These are phyloP conservation scores for Pulveroboletus sp. DNA, from an alignment of 1,284 basidiomycete genomes.

Conservation along the genomic window DNA sequence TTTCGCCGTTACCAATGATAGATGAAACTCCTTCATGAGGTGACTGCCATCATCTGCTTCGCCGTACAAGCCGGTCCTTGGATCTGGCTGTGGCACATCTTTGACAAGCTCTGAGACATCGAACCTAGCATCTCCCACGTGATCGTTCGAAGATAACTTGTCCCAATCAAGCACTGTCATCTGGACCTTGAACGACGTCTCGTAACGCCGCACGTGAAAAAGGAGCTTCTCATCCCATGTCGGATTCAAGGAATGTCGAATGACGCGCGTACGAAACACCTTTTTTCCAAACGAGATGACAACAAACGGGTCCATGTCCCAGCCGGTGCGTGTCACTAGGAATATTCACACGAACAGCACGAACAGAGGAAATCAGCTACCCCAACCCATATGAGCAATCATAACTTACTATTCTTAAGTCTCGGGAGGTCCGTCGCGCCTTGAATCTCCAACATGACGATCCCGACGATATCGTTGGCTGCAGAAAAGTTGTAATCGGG, in stretches of 20 bases:
- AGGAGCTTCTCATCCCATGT: conserved; percentile 95
- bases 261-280: conserved; percentile 91
- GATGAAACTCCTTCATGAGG: conserved; percentile 68
- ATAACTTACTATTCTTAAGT: conserved; percentile 78
- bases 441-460: conserved; percentile 82
- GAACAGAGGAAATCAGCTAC: conserved; percentile 5
- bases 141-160: conserved; percentile 87
- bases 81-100: conserved; percentile 73
- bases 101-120: conserved; percentile 72
- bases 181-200: conserved; percentile 75
- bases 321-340: conserved; percentile 81
- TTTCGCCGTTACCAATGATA: conserved; percentile 56
- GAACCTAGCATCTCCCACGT: conserved; percentile 77
- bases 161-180: conserved; percentile 93
- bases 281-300: conserved; percentile 97
- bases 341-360: background rate
- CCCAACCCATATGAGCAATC: conserved; percentile 1
- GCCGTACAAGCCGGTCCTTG: conserved; percentile 72
- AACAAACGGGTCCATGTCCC: conserved; percentile 98
- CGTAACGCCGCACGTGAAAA: conserved; percentile 91
- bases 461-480: conserved; percentile 82
- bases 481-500: conserved; percentile 68
- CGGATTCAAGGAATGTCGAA: conserved; percentile 87
- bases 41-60: conserved; percentile 40
- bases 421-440: conserved; percentile 82